Conservation (phyloP, 345 rosid species). For the Citrus reticulata region DNA sequence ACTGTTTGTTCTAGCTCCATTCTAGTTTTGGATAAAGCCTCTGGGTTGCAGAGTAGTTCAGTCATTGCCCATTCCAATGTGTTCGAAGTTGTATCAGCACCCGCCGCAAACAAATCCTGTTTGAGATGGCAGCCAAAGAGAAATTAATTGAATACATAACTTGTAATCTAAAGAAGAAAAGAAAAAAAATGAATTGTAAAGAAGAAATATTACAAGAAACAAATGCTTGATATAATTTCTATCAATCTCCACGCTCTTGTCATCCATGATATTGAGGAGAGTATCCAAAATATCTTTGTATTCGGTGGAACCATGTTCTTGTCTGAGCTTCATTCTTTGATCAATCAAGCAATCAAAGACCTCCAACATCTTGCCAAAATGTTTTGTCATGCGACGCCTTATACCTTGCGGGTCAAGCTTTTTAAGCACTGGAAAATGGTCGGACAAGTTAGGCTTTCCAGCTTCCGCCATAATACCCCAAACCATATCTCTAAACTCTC, state of each 20-base stretch:
- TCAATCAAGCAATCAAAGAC: slow-evolving; percentile 25
- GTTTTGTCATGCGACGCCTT: slow-evolving; percentile 9
- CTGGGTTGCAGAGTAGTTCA: slow-evolving; percentile 37
- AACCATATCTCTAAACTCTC: slow-evolving; percentile 20
- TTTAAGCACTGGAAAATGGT: slow-evolving; percentile 30
- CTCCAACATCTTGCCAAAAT: slow-evolving; percentile 21
- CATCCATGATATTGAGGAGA: slow-evolving; percentile 25
- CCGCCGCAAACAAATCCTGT: slow-evolving; percentile 41
- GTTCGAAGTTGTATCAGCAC: slow-evolving; percentile 44
- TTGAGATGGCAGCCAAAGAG: too few species aligned
- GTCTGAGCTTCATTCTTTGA: slow-evolving; percentile 20
- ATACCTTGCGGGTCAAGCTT: slow-evolving; percentile 28
- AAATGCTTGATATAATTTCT: slow-evolving; percentile 22
- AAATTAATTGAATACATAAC: background rate
- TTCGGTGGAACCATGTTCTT: background rate
- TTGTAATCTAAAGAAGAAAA: background rate
- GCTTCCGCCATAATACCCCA: slow-evolving; percentile 16
- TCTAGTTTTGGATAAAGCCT: slow-evolving; percentile 23
- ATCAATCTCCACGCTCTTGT: slow-evolving; percentile 19
- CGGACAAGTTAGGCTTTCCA: slow-evolving; percentile 31
- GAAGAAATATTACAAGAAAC: slow-evolving; percentile 21
- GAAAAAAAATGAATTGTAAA: background rate
- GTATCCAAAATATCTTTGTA: slow-evolving; percentile 34
- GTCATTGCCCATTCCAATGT: slow-evolving; percentile 60
- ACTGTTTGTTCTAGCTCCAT: slow-evolving; percentile 27